phyloP scores from a whole-genome alignment of 2,329 filamentous ascomycete species.

The Colletotrichum sp. region DNA sequence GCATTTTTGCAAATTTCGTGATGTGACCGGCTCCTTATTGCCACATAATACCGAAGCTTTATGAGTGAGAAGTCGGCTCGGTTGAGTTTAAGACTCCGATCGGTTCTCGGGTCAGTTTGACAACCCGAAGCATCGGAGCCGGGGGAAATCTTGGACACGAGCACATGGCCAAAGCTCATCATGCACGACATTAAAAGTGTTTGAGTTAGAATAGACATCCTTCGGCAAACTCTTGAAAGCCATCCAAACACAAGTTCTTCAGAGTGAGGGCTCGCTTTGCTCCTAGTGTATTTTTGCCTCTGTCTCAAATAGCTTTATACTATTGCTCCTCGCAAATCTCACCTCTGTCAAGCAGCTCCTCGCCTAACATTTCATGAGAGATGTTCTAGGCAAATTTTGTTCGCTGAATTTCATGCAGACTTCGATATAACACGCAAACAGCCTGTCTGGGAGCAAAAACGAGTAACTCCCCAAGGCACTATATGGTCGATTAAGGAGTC shows the following conservation, averaged over 20 bases:
- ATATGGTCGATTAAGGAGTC: background rate
- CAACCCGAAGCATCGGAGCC: background rate
- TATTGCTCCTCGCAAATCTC: background rate
- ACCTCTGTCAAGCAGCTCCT: background rate
- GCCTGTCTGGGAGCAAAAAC: background rate
- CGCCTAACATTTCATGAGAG: background rate
- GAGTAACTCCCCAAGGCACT: no score
- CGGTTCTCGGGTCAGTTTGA: background rate
- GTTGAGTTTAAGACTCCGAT: background rate
- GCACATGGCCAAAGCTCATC: background rate
- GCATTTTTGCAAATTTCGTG: background rate
- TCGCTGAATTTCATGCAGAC: background rate
- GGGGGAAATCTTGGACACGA: background rate
- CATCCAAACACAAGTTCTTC: background rate
- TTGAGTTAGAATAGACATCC: background rate
- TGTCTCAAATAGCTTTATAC: background rate
- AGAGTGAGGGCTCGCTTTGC: background rate
- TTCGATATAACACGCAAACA: background rate
- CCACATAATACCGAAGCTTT: background rate
- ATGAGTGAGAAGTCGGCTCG: background rate
- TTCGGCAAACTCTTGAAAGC: background rate
- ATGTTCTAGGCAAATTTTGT: background rate
- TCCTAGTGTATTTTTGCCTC: fast-evolving
- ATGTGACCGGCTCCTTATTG: background rate
- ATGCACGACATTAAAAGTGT: background rate